Conservation (phyloP, 106 monocot genomes). For the Dendrobium catenatum region DNA sequence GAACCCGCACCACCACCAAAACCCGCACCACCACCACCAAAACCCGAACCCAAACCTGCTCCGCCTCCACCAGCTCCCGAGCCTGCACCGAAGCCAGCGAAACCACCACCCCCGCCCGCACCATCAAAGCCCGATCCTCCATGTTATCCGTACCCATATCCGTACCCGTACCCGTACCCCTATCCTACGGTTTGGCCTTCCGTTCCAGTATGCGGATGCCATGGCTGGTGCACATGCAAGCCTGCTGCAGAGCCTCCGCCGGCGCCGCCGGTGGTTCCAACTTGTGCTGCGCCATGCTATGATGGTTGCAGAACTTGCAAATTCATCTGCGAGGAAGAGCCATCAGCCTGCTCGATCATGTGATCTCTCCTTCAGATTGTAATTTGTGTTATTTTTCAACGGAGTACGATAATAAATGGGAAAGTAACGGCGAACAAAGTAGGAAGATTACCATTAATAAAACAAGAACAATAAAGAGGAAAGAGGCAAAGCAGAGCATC, state of each 20-base stretch:
- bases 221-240: conserved; percentile 1
- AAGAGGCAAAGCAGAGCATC: too few species aligned
- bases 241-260: background rate
- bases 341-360: conserved; percentile 1
- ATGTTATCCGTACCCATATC: background rate
- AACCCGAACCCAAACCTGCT: background rate
- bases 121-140: background rate
- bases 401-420: too few species aligned
- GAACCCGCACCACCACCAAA: background rate
- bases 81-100: background rate
- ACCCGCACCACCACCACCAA: background rate
- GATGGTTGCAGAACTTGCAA: conserved; percentile 7
- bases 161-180: conserved; percentile 1
- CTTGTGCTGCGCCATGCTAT: background rate
- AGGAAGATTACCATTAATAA: too few species aligned
- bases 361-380: background rate
- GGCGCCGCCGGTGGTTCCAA: background rate
- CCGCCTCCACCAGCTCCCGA: too few species aligned
- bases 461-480: too few species aligned
- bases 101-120: background rate
- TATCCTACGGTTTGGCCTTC: background rate
- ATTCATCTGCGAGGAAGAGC: conserved; percentile 11
- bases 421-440: too few species aligned
- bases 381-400: background rate
- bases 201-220: background rate